Percentiles rank a stretch among this genome's conserved stretches.
These are phyloP conservation scores for Pseudopediastrum boryanum DNA, from an alignment of 139 green algal genomes.

Conservation along the genomic window DNA sequence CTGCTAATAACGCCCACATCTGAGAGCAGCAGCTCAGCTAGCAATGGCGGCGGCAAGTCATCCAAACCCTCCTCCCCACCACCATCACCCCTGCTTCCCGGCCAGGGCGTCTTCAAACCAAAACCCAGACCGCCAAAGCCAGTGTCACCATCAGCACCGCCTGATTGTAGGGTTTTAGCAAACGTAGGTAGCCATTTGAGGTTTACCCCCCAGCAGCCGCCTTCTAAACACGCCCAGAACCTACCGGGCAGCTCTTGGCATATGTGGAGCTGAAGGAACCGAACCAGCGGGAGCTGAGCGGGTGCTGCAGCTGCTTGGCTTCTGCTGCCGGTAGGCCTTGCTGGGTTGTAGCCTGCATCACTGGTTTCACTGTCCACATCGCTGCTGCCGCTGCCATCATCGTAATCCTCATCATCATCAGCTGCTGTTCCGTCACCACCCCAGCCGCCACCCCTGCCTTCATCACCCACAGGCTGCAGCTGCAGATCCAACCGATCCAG, in stretches of 20 bases:
- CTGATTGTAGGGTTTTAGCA: background rate
- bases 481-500: background rate
- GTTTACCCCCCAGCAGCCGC: conserved; percentile 29
- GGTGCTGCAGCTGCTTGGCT: conserved; percentile 14
- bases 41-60: conserved; percentile 8
- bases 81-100: background rate
- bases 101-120: background rate
- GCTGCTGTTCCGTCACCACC: background rate
- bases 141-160: background rate
- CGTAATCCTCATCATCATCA: background rate
- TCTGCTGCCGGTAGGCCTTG: conserved; percentile 20
- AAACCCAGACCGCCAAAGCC: background rate
- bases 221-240: conserved; percentile 35
- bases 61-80: background rate
- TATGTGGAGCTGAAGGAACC: conserved; percentile 24
- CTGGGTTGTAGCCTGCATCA: conserved; percentile 31
- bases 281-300: no score
- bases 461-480: background rate
- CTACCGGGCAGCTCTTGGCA: conserved; percentile 22
- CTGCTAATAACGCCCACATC: background rate
- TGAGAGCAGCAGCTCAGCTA: conserved; percentile 35
- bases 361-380: conserved; percentile 23
- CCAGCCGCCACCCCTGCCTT: background rate
- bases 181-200: conserved; percentile 31
- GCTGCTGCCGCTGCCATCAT: background rate